Base-by-base conservation (phyloP, 768 basidiomycete species). In the Collybiopsis luxurians region DNA sequence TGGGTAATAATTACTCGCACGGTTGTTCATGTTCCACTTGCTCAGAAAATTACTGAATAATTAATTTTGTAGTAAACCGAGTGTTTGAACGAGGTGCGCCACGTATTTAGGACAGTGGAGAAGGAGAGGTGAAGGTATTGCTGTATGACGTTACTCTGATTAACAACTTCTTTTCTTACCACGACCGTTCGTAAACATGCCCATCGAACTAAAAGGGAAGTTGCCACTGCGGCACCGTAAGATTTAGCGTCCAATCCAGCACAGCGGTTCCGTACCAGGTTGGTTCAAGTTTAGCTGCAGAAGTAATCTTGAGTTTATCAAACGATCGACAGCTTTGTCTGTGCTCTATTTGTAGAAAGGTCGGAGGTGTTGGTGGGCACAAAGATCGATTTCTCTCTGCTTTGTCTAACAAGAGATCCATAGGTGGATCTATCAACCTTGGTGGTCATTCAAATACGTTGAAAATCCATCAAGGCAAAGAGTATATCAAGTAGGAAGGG, bases 281-380 rank as follows among this genome's bases (percentile, higher is more conserved):
- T 54, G 27, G 71, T 59, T 2, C 39, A 19, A 11, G 19, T 21
- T 19, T 19, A 49, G 17, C 30, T 6, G 27, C 12, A 17, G 10
- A 12, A 47, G 4, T n/a, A 7, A 13, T 30, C 30, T 47, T 9
- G 15, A 47, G n/a, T n/a, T n/a, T n/a, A n/a, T n/a, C n/a, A n/a
- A n/a, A n/a, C n/a, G n/a, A n/a, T 19, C 3, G 24, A 58, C 24
- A 85, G 81, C 65, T 87, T 30, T 88, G 86, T 61, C 52, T 82
- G 4, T 88, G 86, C 64, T 86, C 84, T 31, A 86, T 88, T 59
- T 88, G 86, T 63, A 81, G 86, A 56, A 88, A 88, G 66, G 83
- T 86, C 10, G 85, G 85, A 38, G 86, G 86, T 13, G 71, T 71
- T 0, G 31, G 31, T 34, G 6, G 31, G 31, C 13, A 34, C 13